Conservation (phyloP, 805 yeast genomes). For the Cyberlindnera xishuangbannaensis region DNA sequence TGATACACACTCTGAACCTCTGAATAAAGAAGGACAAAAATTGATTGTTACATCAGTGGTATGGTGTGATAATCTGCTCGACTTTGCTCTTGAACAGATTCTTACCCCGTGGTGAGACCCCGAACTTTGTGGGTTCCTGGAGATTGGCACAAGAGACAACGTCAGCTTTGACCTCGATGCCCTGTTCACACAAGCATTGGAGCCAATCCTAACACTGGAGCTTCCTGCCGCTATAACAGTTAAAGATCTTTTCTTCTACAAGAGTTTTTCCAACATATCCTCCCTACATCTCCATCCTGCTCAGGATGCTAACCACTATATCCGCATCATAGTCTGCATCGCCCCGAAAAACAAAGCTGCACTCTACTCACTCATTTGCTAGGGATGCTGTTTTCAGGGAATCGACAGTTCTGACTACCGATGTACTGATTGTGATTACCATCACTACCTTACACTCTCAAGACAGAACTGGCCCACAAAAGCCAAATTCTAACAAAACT, state of each 20-base stretch:
- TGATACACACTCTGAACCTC: no score
- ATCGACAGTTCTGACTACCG: conserved; percentile 9
- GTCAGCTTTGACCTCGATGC: no score
- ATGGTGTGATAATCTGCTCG: conserved; percentile 6
- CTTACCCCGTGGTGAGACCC: conserved; percentile 10
- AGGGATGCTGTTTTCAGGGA: conserved; percentile 38
- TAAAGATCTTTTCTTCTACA: conserved; percentile 33
- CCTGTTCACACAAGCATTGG: conserved; percentile 4
- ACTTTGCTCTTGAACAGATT: conserved; percentile 4
- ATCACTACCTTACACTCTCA: conserved; percentile 5
- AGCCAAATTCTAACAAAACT: conserved; percentile 16
- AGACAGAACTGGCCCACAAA: conserved; percentile 20
- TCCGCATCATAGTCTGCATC: conserved; percentile 38
- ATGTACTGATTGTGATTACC: conserved; percentile 15
- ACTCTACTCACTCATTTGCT: conserved; percentile 41
- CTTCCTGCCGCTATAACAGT: conserved; percentile 29
- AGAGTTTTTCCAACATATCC: conserved; percentile 39
- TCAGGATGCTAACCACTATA: conserved; percentile 37
- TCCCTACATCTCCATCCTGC: no score
- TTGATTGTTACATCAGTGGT: conserved; percentile 4
- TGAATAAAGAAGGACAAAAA: conserved; percentile 5
- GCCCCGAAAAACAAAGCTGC: conserved; percentile 39
- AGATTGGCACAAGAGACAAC: conserved; percentile 6
- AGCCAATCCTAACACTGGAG: conserved; percentile 6
- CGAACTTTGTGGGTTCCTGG: conserved; percentile 5